These are phyloP conservation scores for Pogostemon cablin DNA, from an alignment of 257 asterid species.

Conservation along the genomic window DNA sequence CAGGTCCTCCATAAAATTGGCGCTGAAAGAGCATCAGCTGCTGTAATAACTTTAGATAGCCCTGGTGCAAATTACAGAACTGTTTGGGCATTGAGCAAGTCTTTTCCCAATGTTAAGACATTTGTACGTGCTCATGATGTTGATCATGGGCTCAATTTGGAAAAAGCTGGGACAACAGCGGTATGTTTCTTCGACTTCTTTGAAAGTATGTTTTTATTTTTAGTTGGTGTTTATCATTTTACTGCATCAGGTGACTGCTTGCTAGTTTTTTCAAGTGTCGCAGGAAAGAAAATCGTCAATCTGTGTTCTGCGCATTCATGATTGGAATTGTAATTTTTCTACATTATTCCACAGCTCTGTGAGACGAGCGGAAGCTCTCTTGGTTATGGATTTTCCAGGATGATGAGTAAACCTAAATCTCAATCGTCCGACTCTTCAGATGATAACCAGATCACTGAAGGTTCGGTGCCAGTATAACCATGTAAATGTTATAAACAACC, in stretches of 20 bases:
- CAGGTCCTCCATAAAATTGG: constrained; percentile 99
- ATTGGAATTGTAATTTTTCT: background rate
- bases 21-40: constrained; percentile 97
- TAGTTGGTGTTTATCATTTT: constrained; percentile 6
- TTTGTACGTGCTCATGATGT: constrained; percentile 99
- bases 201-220: background rate
- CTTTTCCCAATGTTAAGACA: constrained; percentile 90
- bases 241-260: background rate
- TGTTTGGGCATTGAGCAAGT: constrained; percentile 99
- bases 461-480: constrained; percentile 59
- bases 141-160: constrained; percentile 95
- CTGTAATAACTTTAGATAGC: constrained; percentile 92
- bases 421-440: constrained; percentile 60
- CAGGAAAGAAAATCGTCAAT: background rate
- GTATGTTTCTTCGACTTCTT: constrained; percentile 46
- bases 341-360: constrained; percentile 60
- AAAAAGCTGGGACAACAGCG: constrained; percentile 99
- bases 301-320: background rate
- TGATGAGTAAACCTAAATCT: constrained; percentile 64
- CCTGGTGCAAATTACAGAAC: constrained; percentile 99
- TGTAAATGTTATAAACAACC: background rate
- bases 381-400: constrained; percentile 84
- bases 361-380: constrained; percentile 90
- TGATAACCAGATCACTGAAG: constrained; percentile 70
- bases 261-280: constrained; percentile 14